Conservation (phyloP, 2,329 filamentous ascomycete species). For the Celoporthe dispersa region DNA sequence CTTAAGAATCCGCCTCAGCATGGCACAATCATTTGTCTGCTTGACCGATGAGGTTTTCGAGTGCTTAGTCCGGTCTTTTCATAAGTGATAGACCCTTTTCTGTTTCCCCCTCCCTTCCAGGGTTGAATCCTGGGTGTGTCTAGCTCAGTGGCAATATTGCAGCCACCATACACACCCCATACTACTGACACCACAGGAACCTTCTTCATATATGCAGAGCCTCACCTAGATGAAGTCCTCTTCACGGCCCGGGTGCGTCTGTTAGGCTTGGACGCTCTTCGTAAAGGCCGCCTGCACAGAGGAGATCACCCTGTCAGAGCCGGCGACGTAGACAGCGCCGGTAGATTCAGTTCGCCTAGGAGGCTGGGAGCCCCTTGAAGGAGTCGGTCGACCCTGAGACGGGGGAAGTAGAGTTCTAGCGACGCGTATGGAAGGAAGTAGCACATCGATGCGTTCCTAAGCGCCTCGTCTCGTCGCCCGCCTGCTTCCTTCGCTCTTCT, state of each 20-base stretch:
- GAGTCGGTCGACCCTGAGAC: not conserved
- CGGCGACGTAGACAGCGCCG: not conserved
- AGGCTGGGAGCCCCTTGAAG: not conserved
- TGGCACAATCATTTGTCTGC: not conserved
- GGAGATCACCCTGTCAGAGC: not conserved
- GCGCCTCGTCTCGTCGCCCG: constrained; percentile 43
- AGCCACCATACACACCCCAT: not conserved
- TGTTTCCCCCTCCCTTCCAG: not conserved
- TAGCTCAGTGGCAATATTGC: not conserved
- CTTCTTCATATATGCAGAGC: not conserved
- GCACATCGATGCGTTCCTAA: constrained; percentile 43
- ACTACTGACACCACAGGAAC: not conserved
- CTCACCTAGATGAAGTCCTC: not conserved
- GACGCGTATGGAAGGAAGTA: not conserved
- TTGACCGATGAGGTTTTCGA: not conserved
- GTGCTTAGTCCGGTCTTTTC: not conserved
- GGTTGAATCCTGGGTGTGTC: not conserved
- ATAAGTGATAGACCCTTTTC: not conserved
- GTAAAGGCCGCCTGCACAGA: not conserved
- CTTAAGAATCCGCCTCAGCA: not conserved
- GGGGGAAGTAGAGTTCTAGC: not conserved
- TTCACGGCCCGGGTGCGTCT: not conserved
- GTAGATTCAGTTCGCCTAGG: not conserved
- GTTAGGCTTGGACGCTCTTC: not conserved
- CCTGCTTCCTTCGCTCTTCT: constrained; percentile 66